Conservation (phyloP, 192 early-diverging fungal species). For the Backusella circina region DNA sequence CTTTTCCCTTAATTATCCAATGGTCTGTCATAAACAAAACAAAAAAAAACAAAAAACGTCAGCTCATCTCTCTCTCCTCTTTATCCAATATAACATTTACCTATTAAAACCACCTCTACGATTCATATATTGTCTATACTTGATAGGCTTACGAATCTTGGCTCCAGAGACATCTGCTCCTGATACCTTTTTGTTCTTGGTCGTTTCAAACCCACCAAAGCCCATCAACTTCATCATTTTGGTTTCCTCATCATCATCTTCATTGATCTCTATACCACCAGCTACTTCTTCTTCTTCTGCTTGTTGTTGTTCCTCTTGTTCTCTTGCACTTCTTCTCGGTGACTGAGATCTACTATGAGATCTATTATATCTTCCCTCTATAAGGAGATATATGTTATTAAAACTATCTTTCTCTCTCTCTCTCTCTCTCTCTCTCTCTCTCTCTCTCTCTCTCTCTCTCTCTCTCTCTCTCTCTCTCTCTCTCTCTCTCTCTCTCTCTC, state of each 20-base stretch:
- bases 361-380: not conserved
- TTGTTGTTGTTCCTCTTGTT: not conserved
- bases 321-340: not conserved
- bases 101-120: conserved; percentile 76
- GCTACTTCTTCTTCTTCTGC: too few relatives aligned
- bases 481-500: not conserved
- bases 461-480: not conserved
- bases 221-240: conserved; percentile 87
- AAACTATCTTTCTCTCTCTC: too few relatives aligned
- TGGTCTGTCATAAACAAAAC: conserved; percentile 11
- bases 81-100: too few relatives aligned
- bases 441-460: not conserved
- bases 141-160: conserved; percentile 81
- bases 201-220: conserved; percentile 83
- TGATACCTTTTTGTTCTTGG: conserved; percentile 77
- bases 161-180: conserved; percentile 72
- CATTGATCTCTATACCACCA: conserved; percentile 19
- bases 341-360: not conserved
- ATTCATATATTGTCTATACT: conserved; percentile 95
- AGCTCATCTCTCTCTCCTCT: too few relatives aligned
- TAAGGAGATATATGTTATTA: not conserved
- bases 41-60: too few relatives aligned
- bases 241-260: conserved; percentile 60
- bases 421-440: not conserved
- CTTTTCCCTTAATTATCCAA: conserved; percentile 9